Evolutionary conservation across 495 filamentous ascomycete species (phyloP).

Genomic region (Penicillium longicatenatum): DNA sequence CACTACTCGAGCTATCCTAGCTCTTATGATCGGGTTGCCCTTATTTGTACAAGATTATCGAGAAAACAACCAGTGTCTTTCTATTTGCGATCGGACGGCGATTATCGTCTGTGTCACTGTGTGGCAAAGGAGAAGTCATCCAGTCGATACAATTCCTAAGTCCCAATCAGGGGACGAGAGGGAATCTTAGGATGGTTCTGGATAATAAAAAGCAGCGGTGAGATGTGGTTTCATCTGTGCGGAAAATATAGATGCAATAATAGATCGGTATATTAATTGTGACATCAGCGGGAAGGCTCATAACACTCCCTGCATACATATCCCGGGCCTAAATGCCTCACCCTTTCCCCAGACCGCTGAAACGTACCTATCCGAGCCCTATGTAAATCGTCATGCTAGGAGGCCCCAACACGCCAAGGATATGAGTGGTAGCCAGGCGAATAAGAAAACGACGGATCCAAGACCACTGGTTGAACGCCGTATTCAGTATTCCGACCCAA

Average conservation of each 20-base stretch:
- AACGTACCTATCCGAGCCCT: neutral
- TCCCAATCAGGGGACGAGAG: neutral
- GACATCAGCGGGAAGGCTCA: neutral
- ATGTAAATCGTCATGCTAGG: neutral
- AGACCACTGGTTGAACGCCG: neutral
- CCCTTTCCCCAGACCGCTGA: neutral
- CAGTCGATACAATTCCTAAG: neutral
- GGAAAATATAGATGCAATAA: neutral
- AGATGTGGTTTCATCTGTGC: neutral
- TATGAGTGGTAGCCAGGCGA: neutral
- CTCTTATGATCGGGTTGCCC: neutral
- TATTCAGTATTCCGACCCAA: neutral
- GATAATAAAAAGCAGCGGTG: neutral
- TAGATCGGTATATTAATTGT: neutral
- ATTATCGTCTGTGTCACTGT: neutral
- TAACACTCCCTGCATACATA: conserved; percentile 1
- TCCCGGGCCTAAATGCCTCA: neutral
- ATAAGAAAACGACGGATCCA: neutral
- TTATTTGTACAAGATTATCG: neutral
- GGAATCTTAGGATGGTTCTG: neutral
- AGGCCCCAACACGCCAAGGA: neutral
- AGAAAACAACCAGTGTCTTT: neutral
- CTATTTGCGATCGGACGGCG: neutral
- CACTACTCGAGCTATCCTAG: neutral
- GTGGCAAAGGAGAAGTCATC: neutral